These are phyloP conservation scores for Clitocybe nebularis DNA, from an alignment of 1,284 basidiomycete species.

Conservation along the genomic window DNA sequence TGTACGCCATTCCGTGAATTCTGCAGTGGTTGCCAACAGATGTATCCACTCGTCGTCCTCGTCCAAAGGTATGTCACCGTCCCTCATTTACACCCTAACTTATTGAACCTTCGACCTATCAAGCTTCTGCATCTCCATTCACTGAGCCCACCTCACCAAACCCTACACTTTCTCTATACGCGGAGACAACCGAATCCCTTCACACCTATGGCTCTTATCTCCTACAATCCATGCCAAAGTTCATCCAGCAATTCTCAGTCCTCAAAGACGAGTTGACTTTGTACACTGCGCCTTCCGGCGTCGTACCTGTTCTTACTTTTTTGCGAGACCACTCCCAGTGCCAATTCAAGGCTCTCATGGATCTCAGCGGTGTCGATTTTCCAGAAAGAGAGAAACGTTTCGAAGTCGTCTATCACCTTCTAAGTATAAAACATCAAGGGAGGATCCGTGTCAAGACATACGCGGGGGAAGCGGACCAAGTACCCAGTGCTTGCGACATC, in stretches of 20 bases:
- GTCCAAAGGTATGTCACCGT: constrained; percentile 40
- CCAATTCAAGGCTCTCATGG: constrained; percentile 92
- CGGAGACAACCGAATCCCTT: constrained; percentile 67
- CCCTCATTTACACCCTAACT: constrained; percentile 1
- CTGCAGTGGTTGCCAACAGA: constrained; percentile 18
- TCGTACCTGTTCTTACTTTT: constrained; percentile 89
- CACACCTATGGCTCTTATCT: constrained; percentile 92
- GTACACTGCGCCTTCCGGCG: constrained; percentile 79
- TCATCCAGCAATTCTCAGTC: constrained; percentile 96
- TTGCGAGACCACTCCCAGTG: constrained; percentile 95
- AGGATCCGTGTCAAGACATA: constrained; percentile 98
- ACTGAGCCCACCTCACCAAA: constrained; percentile 84
- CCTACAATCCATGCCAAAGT: constrained; percentile 88
- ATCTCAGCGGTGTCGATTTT: constrained; percentile 94
- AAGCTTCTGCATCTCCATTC: constrained; percentile 77
- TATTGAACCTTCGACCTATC: constrained; percentile 3
- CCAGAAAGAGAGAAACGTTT: constrained; percentile 93
- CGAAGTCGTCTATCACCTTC: constrained; percentile 95
- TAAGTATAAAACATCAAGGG: constrained; percentile 73
- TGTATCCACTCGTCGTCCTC: constrained; percentile 43
- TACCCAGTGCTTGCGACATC: constrained; percentile 79
- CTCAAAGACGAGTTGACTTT: constrained; percentile 96
- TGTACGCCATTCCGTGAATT: constrained; percentile 19
- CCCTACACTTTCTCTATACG: constrained; percentile 67
- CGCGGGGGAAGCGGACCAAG: constrained; percentile 91